A percentile compares a stretch with the other conserved stretches of the same genome.
Conservation (phyloP, 345 rosid species). For the Ceriops decandra region DNA sequence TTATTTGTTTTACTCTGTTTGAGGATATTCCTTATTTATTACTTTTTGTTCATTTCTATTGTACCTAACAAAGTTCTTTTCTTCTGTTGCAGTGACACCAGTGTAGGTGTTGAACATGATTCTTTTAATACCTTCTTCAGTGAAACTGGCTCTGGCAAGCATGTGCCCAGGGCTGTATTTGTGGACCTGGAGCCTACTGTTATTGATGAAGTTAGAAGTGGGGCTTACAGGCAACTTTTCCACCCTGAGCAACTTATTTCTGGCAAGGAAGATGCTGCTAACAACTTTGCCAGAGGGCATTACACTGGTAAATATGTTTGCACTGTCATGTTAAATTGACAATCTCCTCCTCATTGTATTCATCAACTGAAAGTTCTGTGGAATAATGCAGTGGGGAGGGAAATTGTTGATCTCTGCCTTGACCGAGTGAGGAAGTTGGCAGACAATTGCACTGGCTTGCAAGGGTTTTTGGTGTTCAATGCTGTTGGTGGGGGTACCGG, state of each 20-base stretch:
- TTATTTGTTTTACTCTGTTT: neutral
- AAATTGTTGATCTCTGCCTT: constrained; percentile 77
- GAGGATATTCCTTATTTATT: neutral
- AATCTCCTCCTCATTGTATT: neutral
- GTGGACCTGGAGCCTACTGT: constrained; percentile 86
- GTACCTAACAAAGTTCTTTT: constrained; percentile 1
- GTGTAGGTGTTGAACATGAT: constrained; percentile 54
- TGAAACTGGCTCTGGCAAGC: constrained; percentile 86
- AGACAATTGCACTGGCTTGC: constrained; percentile 84
- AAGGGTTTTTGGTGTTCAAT: constrained; percentile 70
- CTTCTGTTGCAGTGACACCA: constrained; percentile 51
- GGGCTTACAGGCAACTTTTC: constrained; percentile 73
- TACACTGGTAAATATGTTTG: constrained; percentile 52
- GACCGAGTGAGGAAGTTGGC: constrained; percentile 76
- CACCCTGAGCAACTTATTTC: constrained; percentile 94
- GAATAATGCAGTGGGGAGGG: constrained; percentile 68
- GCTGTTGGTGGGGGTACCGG: constrained; percentile 91
- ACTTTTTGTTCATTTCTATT: neutral
- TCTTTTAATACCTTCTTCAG: constrained; percentile 92
- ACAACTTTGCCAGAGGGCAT: constrained; percentile 92
- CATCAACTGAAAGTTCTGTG: constrained; percentile 1
- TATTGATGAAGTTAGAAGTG: constrained; percentile 77
- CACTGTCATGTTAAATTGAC: constrained; percentile 2
- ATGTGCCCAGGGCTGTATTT: constrained; percentile 83
- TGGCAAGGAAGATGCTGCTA: constrained; percentile 91